Conservation (phyloP, 1,284 basidiomycete genomes). For the Naganishia sp. region DNA sequence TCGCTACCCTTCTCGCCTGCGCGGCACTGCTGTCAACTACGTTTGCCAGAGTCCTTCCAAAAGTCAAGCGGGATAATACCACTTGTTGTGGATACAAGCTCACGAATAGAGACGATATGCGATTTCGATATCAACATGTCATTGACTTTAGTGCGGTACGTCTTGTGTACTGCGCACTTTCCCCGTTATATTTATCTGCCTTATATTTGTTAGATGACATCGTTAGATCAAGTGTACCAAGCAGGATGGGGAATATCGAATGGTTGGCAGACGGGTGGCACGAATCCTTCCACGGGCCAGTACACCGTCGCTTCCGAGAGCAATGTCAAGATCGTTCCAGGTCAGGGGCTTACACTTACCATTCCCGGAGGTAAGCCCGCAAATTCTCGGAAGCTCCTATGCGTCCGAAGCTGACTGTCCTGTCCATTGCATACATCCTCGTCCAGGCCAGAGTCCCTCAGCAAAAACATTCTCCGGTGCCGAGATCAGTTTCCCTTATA, state of each 20-base stretch:
- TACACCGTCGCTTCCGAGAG: neutral
- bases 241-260: neutral
- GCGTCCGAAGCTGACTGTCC: neutral
- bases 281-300: constrained; percentile 4
- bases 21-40: neutral
- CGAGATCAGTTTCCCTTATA: constrained; percentile 3
- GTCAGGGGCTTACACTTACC: neutral
- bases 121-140: constrained; percentile 4
- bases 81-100: constrained; percentile 11
- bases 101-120: neutral
- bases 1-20: neutral
- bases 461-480: constrained; percentile 1
- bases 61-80: neutral
- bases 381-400: neutral
- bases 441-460: neutral
- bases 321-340: constrained; percentile 4
- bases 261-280: constrained; percentile 7
- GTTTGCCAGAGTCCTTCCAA: constrained; percentile 4
- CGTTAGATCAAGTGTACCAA: neutral
- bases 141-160: constrained; percentile 13
- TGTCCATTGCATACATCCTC: neutral
- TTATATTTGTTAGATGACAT: neutral
- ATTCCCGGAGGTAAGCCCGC: neutral
- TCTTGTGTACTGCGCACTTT: too few relatives aligned
- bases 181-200: too few relatives aligned